Percentiles rank a stretch among this genome's conserved stretches.
Evolutionary conservation across 2,329 filamentous ascomycete species (phyloP).

Genomic region (Cladorrhinum sp.): DNA sequence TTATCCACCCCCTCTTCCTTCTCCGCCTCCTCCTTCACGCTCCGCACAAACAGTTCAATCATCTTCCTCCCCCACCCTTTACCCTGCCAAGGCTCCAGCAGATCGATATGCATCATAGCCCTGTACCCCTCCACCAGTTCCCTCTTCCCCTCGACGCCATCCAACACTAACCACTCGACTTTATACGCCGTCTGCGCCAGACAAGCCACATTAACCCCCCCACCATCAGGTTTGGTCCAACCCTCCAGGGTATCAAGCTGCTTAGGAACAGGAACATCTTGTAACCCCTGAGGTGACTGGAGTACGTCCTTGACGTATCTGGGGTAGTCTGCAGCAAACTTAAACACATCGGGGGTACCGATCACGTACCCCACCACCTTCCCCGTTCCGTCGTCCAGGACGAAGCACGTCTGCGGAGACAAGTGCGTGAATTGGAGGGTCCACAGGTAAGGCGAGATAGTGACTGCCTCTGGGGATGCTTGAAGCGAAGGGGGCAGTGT

Average conservation of each 20-base stretch:
- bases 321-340: slow-evolving; percentile 38
- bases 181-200: slow-evolving; percentile 44
- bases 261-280: slow-evolving; percentile 28
- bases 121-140: slow-evolving; percentile 35
- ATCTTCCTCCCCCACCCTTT: slow-evolving; percentile 44
- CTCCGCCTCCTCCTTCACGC: slow-evolving; percentile 30
- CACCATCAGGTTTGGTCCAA: slow-evolving; percentile 25
- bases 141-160: slow-evolving; percentile 34
- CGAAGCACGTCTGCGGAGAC: slow-evolving; percentile 43
- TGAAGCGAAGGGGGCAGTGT: slow-evolving; percentile 45
- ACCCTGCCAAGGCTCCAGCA: slow-evolving; percentile 42
- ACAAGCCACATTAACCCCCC: slow-evolving; percentile 30
- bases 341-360: slow-evolving; percentile 42
- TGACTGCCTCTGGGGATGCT: slow-evolving; percentile 33
- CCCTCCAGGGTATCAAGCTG: slow-evolving; percentile 32
- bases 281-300: slow-evolving; percentile 13
- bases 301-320: slow-evolving; percentile 40
- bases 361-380: slow-evolving; percentile 49
- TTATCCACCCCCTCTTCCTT: slow-evolving; percentile 25
- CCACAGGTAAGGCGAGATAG: slow-evolving; percentile 49
- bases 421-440: slow-evolving; percentile 49
- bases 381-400: slow-evolving; percentile 47
- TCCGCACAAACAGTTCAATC: slow-evolving; percentile 41
- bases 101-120: slow-evolving; percentile 50
- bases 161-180: slow-evolving; percentile 39